Evolutionary conservation across 441 rosid genomes (phyloP).

Genomic region (Erodium trifolium): DNA sequence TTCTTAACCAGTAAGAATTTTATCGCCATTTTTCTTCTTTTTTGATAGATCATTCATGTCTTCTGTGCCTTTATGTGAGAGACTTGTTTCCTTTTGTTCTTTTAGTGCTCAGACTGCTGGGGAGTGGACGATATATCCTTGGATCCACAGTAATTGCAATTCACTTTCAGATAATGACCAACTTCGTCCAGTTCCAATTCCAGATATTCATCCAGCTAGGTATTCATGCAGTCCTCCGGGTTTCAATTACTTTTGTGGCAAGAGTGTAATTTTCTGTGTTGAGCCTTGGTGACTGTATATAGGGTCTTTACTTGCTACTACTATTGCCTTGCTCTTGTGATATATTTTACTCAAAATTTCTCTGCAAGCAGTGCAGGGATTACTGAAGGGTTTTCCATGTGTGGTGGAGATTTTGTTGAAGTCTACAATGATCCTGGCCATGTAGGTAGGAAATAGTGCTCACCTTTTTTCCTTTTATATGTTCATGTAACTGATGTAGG

Average conservation of each 20-base stretch:
- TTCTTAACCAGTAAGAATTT: slow-evolving; percentile 77
- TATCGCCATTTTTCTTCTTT: slow-evolving; percentile 1
- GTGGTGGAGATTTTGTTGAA: slow-evolving; percentile 98
- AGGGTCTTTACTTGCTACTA: slow-evolving; percentile 1
- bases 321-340: neutral
- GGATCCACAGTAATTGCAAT: slow-evolving; percentile 98
- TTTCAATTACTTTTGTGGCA: neutral
- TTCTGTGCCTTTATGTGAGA: too few species aligned
- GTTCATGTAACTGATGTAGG: neutral
- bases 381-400: slow-evolving; percentile 97
- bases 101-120: slow-evolving; percentile 46
- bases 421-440: slow-evolving; percentile 80
- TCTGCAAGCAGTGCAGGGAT: slow-evolving; percentile 79
- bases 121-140: slow-evolving; percentile 91
- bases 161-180: slow-evolving; percentile 88
- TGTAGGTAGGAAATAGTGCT: slow-evolving; percentile 43
- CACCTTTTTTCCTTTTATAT: slow-evolving; percentile 12
- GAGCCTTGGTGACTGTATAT: neutral
- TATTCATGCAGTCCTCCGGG: slow-evolving; percentile 19
- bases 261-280: neutral
- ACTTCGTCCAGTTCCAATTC: slow-evolving; percentile 68
- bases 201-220: slow-evolving; percentile 95
- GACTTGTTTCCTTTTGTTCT: slow-evolving; percentile 3
- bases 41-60: neutral
- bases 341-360: slow-evolving; percentile 5